Percentiles rank a stretch among this genome's conserved stretches.
These are phyloP conservation scores for Alloteropsis semialata DNA, from an alignment of 176 grass and related monocot species.

Conservation along the genomic window DNA sequence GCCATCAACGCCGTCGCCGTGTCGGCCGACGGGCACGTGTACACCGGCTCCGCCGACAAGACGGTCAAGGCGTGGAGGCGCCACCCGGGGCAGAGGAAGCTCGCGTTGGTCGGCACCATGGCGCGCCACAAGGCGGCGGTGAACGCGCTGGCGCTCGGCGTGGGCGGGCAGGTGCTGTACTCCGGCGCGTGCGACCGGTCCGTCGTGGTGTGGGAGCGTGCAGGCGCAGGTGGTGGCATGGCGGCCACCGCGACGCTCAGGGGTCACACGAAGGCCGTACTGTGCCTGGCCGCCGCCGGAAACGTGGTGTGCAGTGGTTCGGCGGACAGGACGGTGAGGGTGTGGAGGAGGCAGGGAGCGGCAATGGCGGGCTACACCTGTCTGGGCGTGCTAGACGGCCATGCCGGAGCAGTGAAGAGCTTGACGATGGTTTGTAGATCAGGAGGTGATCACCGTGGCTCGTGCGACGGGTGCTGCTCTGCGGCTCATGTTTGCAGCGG, in stretches of 20 bases:
- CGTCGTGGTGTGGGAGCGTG: slow-evolving; percentile 60
- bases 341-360: slow-evolving; percentile 52
- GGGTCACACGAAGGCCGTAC: slow-evolving; percentile 49
- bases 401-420: slow-evolving; percentile 71
- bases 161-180: slow-evolving; percentile 54
- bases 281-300: slow-evolving; percentile 51
- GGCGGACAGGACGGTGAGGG: slow-evolving; percentile 64
- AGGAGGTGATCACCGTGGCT: background rate
- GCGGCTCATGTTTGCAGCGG: slow-evolving; percentile 43
- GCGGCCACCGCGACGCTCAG: slow-evolving; percentile 26
- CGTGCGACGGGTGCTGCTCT: background rate
- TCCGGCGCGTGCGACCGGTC: slow-evolving; percentile 61
- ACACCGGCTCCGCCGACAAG: slow-evolving; percentile 62
- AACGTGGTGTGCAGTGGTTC: slow-evolving; percentile 66
- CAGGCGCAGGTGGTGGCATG: slow-evolving; percentile 3
- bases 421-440: background rate
- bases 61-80: slow-evolving; percentile 55
- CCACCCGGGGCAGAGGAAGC: slow-evolving; percentile 16
- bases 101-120: slow-evolving; percentile 41
- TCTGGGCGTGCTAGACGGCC: slow-evolving; percentile 62
- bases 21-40: slow-evolving; percentile 46
- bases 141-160: slow-evolving; percentile 59
- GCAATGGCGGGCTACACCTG: slow-evolving; percentile 38
- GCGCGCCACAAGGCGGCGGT: slow-evolving; percentile 50
- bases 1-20: slow-evolving; percentile 76